phyloP scores from a whole-genome alignment of 805 yeast species.

The Cyberlindnera mississippiensis region DNA sequence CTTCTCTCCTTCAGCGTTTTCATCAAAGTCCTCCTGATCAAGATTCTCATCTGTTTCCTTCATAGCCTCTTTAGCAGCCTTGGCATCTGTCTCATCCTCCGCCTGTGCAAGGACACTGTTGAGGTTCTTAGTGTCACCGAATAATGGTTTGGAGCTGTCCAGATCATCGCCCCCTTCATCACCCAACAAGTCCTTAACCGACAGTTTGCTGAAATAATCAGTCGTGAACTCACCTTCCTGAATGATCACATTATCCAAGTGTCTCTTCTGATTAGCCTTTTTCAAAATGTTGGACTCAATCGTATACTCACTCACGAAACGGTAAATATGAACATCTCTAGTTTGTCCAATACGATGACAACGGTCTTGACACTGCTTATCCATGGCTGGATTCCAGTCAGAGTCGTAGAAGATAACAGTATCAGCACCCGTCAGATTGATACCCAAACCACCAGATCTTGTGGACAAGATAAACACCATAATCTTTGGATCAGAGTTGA shows the following conservation, averaged over 20 bases:
- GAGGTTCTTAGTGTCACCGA: conserved; percentile 37
- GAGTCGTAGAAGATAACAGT: conserved; percentile 97
- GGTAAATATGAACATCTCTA: conserved; percentile 93
- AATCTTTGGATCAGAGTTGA: conserved; percentile 79
- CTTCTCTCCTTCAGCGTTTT: conserved; percentile 47
- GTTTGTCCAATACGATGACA: conserved; percentile 99
- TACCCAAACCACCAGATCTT: conserved; percentile 97
- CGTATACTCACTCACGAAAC: conserved; percentile 93
- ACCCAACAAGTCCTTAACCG: conserved; percentile 82
- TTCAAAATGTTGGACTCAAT: conserved; percentile 91
- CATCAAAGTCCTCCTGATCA: conserved; percentile 76
- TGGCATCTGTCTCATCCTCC: conserved; percentile 88
- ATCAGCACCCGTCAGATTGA: conserved; percentile 96
- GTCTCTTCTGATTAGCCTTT: conserved; percentile 92
- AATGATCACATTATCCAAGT: conserved; percentile 89
- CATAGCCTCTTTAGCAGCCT: conserved; percentile 88
- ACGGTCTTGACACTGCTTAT: conserved; percentile 97
- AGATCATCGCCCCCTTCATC: conserved; percentile 25
- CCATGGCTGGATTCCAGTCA: conserved; percentile 99
- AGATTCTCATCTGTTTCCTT: conserved; percentile 60
- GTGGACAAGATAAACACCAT: conserved; percentile 92
- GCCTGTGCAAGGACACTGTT: conserved; percentile 79
- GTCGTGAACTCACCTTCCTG: conserved; percentile 99
- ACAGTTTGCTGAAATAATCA: conserved; percentile 84
- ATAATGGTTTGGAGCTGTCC: conserved; percentile 31